Percentiles rank a stretch among this genome's conserved stretches.
phyloP scores from a whole-genome alignment of 73 alveolate genomes.

The Effrenium voratum region DNA sequence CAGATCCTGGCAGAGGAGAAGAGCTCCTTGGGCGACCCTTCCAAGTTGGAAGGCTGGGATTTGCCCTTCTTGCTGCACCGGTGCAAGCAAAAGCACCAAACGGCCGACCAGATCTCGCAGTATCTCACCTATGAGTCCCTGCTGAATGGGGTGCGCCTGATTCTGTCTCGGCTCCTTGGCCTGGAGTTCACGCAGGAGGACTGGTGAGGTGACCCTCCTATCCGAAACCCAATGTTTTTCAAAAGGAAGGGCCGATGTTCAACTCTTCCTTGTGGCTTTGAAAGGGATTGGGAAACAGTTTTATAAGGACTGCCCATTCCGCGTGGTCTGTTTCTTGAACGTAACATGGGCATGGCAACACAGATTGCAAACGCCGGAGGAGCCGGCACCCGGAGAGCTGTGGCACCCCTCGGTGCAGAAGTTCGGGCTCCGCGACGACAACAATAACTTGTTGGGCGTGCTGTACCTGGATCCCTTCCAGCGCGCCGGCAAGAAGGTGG shows the following conservation, averaged over 20 bases:
- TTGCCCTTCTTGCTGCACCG: slow-evolving; percentile 41
- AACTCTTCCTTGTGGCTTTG: too few relatives aligned
- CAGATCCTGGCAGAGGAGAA: slow-evolving; percentile 60
- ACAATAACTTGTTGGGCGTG: slow-evolving; percentile 36
- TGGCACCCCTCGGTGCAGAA: slow-evolving; percentile 87
- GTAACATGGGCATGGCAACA: too few relatives aligned
- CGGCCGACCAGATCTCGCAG: slow-evolving; percentile 49
- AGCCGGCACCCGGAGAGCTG: slow-evolving; percentile 67
- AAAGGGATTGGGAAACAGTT: too few relatives aligned
- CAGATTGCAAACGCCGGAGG: too few relatives aligned
- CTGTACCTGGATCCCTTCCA: slow-evolving; percentile 72
- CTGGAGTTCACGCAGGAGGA: slow-evolving; percentile 13
- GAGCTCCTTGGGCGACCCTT: not conserved
- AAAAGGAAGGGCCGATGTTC: too few relatives aligned
- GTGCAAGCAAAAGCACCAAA: slow-evolving; percentile 22
- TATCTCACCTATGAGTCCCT: slow-evolving; percentile 28
- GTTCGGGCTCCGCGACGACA: slow-evolving; percentile 42
- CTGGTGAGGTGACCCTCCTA: too few relatives aligned
- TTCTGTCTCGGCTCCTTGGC: slow-evolving; percentile 45
- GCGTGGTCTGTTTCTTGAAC: too few relatives aligned
- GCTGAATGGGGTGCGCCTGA: slow-evolving; percentile 68
- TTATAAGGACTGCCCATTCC: too few relatives aligned
- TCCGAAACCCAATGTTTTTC: too few relatives aligned
- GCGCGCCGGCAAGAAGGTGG: slow-evolving; percentile 71
- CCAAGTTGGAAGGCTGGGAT: slow-evolving; percentile 48